A percentile compares a stretch with the other conserved stretches of the same genome.
Evolutionary conservation across 2,329 filamentous ascomycete species (phyloP).

Genomic region (Fusarium continuum): DNA sequence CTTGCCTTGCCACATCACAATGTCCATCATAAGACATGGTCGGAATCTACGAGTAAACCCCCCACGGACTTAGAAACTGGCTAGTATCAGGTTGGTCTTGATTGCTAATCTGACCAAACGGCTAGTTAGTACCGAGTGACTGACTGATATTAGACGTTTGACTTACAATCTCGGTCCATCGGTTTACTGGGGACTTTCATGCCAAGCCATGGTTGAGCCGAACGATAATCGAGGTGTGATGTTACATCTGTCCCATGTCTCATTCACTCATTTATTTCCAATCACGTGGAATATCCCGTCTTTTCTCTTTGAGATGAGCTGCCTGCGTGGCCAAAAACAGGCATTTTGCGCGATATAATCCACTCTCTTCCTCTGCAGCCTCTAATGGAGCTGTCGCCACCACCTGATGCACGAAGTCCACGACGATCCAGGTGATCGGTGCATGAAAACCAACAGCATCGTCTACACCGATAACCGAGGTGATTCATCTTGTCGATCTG

Average conservation of each 20-base stretch:
- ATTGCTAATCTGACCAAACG: not conserved
- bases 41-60: not conserved
- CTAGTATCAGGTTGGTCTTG: not conserved
- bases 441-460: not conserved
- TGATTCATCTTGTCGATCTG: not conserved
- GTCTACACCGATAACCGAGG: not conserved
- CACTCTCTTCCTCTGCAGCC: not conserved
- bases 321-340: not conserved
- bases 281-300: constrained; percentile 2
- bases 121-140: constrained; percentile 23
- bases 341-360: constrained; percentile 20
- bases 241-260: not conserved
- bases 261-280: not conserved
- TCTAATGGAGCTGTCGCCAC: not conserved
- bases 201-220: not conserved
- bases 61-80: not conserved
- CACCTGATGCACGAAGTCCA: not conserved
- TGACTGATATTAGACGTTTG: not conserved
- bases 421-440: not conserved
- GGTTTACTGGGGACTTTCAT: not conserved
- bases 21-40: not conserved
- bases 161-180: not conserved
- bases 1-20: not conserved
- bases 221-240: constrained; percentile 1
- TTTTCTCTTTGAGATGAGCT: not conserved